Percentiles rank a stretch among this genome's conserved stretches.
Conservation (phyloP, 129 eudicot genomes). For the Cynara cardunculus region DNA sequence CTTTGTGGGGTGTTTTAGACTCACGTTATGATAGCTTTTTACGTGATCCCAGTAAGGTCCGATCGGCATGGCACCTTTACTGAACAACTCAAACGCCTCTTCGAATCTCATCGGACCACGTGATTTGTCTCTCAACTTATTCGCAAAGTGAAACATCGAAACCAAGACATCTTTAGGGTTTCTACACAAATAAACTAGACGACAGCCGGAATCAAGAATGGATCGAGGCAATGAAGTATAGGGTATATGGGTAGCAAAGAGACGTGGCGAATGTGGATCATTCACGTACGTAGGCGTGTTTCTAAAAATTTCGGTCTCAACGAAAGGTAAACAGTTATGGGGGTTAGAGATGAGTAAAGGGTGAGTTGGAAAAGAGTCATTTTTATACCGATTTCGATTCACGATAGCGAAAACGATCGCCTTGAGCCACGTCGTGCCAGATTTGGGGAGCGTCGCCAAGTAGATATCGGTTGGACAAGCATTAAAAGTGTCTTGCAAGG, state of each 20-base stretch:
- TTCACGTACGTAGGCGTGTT: not conserved
- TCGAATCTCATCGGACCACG: slow-evolving; percentile 7
- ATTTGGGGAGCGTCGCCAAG: slow-evolving; percentile 30
- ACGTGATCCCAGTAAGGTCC: slow-evolving; percentile 44
- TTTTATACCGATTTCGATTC: slow-evolving; percentile 1
- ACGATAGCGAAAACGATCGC: slow-evolving; percentile 32
- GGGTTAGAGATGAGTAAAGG: slow-evolving; percentile 33
- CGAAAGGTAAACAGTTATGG: slow-evolving; percentile 27
- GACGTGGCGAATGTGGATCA: not conserved
- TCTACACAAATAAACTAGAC: slow-evolving; percentile 42
- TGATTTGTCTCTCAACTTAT: slow-evolving; percentile 18
- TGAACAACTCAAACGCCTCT: slow-evolving; percentile 29
- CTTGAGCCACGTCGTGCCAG: slow-evolving; percentile 49
- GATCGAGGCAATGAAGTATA: slow-evolving; percentile 35
- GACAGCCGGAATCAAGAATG: slow-evolving; percentile 23
- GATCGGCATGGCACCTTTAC: slow-evolving; percentile 20
- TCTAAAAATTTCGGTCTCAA: slow-evolving; percentile 28
- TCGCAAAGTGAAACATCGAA: slow-evolving; percentile 47
- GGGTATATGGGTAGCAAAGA: slow-evolving; percentile 34
- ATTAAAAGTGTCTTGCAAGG: slow-evolving; percentile 18
- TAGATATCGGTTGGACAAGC: slow-evolving; percentile 28
- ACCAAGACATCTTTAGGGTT: slow-evolving; percentile 55
- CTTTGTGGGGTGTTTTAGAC: slow-evolving; percentile 18
- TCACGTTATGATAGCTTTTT: slow-evolving; percentile 19
- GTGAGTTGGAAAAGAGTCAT: slow-evolving; percentile 15